Evolutionary conservation across 1,284 basidiomycete genomes (phyloP), one percentile per base, ranked within the genome.

Genomic region (Leccinum olivaceoglutinosum): DNA sequence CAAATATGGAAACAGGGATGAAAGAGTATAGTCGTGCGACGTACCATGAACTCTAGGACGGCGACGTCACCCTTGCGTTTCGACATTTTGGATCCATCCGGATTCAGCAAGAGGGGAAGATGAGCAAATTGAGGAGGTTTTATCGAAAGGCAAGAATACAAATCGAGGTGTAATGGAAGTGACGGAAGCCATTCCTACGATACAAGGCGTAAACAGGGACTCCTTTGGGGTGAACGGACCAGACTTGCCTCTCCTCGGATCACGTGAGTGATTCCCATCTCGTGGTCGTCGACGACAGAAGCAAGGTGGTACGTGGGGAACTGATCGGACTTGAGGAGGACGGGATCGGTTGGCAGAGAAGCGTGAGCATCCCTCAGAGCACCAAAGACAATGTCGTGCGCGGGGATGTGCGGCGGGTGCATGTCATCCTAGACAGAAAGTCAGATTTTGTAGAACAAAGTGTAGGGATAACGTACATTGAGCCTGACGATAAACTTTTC

Each of bases 221-320:
- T 29, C 11, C 39, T 10, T 25, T 38, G 12, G 41, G 9, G 60
- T 21, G 21, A 10, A 29, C 4, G 2, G 25, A 41, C 38, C 3
- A 25, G 21, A 69, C 82, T 60, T 64, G 90, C 94, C 81, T 98
- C 96, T 53, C 97, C 97, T 21, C 97, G 85, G 1, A 99, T 78
- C 3, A 99, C 96, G 75, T 99, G 96, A 0, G 94, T 93, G 55
- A 99, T 94, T 1, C 87, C 87, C 97, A 99, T 99, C 68, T 90
- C 86, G 70, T 94, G 87, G 76, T 99, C 97, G 68, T 99, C 97
- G 0, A 97, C 93, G 0, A 99, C 93, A 38, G 88, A 96, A 0
- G 97, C 96, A 2, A 99, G 85, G 68, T 99, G 97, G 73, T 99
- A 99, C 0, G 97, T 99, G 1, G 97, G 97, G 75, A 92, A 96